Evolutionary conservation across 1,139 yeast species (phyloP), one percentile per base, ranked within the genome.

Genomic region (Nakaseomyces bracarensis): DNA sequence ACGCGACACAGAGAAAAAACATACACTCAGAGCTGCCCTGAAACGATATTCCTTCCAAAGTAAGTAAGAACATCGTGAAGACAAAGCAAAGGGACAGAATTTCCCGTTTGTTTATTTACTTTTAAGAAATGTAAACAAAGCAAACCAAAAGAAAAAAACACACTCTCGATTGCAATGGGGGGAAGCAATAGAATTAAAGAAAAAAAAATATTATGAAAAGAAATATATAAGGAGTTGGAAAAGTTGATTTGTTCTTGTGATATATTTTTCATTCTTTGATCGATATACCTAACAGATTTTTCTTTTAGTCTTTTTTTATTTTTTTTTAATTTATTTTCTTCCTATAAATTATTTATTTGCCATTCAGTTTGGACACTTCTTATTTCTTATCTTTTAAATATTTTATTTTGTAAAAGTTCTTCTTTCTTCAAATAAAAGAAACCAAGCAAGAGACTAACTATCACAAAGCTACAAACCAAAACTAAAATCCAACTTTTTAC

Each of bases 401-500:
- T 30, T 30, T 1, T 30, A 16, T 18, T 11, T 9, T 30, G 11
- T 30, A 13, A n/a, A n/a, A n/a, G n/a, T n/a, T 30, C 18, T 21
- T 14, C 27, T 33, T 21, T 11, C 18, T 18, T 18, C 13, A 9
- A 7, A n/a, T 14, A 13, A 33, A 10, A 33, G 6, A 21, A 20
- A 14, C 26, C 21, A 14, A 21, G 25, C 36, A 33, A 33, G 36
- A 30, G 34, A 30, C 34, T 28, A 28, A 30, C 35, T 33, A 33
- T 33, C 36, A 21, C 25, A 33, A 30, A 30, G 22, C 34, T 30
- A 28, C 35, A 16, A 30, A 30, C 16, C 8, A 30, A 16, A 20
- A 30, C 16, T 13, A 30, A 16, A 20, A 33, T 33, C 36, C 36
- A 33, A 33, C 36, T 33, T 33, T 20, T 33, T 33, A 33, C 36